Conservation (phyloP, 352 stramenopile species). For the Pythium sp. region DNA sequence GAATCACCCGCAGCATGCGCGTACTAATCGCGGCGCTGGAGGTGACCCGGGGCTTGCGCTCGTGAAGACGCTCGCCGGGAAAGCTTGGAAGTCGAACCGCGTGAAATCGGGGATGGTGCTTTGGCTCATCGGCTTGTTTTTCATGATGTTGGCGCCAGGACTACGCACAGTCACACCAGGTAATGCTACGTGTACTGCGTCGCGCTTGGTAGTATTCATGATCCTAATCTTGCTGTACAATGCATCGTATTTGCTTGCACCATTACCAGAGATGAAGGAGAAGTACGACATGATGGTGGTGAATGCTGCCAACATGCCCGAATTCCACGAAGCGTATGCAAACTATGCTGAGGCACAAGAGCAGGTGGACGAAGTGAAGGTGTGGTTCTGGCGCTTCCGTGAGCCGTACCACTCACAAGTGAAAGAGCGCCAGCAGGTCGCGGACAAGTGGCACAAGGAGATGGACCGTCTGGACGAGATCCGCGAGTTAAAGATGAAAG, state of each 20-base stretch:
- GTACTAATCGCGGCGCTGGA: not conserved
- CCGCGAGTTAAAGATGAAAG: slow-evolving; percentile 70
- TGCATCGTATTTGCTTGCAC: not conserved
- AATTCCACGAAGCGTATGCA: slow-evolving; percentile 68
- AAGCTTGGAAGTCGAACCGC: slow-evolving; percentile 54
- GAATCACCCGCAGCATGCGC: not conserved
- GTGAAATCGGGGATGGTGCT: slow-evolving; percentile 63
- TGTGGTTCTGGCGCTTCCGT: slow-evolving; percentile 86
- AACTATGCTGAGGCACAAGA: slow-evolving; percentile 51
- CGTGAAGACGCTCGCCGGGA: slow-evolving; percentile 46
- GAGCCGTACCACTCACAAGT: slow-evolving; percentile 69
- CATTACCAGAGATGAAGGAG: slow-evolving; percentile 55
- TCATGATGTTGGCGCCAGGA: slow-evolving; percentile 74
- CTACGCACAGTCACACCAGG: slow-evolving; percentile 52
- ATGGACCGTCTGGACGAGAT: slow-evolving; percentile 51
- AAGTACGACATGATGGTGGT: slow-evolving; percentile 77
- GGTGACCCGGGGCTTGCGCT: slow-evolving; percentile 52
- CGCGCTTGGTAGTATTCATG: too few relatives aligned
- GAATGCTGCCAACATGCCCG: slow-evolving; percentile 72
- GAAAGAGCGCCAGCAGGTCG: slow-evolving; percentile 46
- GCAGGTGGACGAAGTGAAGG: slow-evolving; percentile 67
- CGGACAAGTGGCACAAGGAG: slow-evolving; percentile 58
- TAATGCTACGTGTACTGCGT: not conserved
- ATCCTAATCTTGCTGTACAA: not conserved
- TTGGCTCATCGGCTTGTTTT: slow-evolving; percentile 79